Percentiles rank a stretch among this genome's conserved stretches.
Conservation (phyloP, 805 yeast species). For the Yarrowia yakushimensis region DNA sequence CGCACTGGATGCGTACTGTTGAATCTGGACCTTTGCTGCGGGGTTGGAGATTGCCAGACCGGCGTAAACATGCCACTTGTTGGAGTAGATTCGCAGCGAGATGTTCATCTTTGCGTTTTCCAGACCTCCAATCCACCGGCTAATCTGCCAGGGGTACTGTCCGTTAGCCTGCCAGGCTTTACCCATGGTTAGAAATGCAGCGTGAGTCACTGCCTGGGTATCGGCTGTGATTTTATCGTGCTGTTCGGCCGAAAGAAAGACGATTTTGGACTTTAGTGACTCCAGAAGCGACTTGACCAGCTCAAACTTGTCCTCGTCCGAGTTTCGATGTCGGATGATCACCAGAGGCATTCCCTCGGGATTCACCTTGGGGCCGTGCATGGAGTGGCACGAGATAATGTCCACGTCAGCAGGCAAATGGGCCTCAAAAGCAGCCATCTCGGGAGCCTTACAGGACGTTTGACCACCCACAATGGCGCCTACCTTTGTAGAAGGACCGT, state of each 20-base stretch:
- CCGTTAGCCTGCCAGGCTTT: constrained; percentile 83
- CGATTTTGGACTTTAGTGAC: constrained; percentile 74
- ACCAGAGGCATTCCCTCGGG: constrained; percentile 93
- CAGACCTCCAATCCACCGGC: constrained; percentile 86
- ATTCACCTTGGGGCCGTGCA: constrained; percentile 91
- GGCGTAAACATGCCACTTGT: constrained; percentile 98
- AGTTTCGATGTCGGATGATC: constrained; percentile 69
- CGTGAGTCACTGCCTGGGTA: constrained; percentile 97
- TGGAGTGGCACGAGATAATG: constrained; percentile 82
- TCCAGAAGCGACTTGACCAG: constrained; percentile 63
- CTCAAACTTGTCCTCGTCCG: constrained; percentile 46
- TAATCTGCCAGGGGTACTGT: constrained; percentile 85
- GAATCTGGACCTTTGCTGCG: constrained; percentile 84
- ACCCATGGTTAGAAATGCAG: constrained; percentile 96
- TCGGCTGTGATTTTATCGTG: constrained; percentile 97
- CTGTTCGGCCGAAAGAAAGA: constrained; percentile 73
- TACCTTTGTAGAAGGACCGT: constrained; percentile 80
- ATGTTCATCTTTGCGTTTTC: constrained; percentile 96
- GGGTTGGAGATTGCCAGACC: constrained; percentile 96
- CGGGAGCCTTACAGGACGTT: constrained; percentile 91
- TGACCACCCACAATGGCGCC: constrained; percentile 98
- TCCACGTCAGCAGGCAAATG: constrained; percentile 73
- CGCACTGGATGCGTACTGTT: constrained; percentile 82
- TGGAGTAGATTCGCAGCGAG: constrained; percentile 82
- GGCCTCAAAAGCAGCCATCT: constrained; percentile 77